Percentiles rank a stretch among this genome's conserved stretches.
phyloP scores from a whole-genome alignment of 2,329 filamentous ascomycete genomes.

The Fusarium clavum region DNA sequence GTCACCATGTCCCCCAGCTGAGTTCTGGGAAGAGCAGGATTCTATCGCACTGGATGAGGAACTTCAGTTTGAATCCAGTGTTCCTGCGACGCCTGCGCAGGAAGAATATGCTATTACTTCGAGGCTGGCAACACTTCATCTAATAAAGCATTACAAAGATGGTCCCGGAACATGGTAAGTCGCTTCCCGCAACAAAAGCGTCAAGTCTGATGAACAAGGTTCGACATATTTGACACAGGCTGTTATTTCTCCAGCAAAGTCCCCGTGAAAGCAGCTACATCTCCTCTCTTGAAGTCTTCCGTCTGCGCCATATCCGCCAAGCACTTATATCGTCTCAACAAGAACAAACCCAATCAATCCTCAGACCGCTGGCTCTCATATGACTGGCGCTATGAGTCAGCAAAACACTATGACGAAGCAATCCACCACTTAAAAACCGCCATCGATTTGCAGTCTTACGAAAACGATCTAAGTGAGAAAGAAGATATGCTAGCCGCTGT shows the following conservation, averaged over 20 bases:
- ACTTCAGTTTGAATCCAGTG: fast-evolving
- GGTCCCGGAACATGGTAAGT: slow-evolving; percentile 36
- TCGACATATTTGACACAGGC: slow-evolving; percentile 42
- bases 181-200: too few relatives aligned
- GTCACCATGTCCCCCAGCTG: fast-evolving
- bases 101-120: neutral
- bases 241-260: slow-evolving; percentile 43
- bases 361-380: neutral
- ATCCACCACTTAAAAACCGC: slow-evolving; percentile 32
- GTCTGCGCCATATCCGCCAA: slow-evolving; percentile 40
- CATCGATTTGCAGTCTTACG: slow-evolving; percentile 50
- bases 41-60: neutral
- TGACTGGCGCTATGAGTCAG: slow-evolving; percentile 41
- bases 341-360: neutral
- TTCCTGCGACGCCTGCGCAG: neutral
- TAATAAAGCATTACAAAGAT: slow-evolving; percentile 38
- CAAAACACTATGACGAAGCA: slow-evolving; percentile 40
- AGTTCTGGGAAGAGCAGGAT: neutral
- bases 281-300: slow-evolving; percentile 32
- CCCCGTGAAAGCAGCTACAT: slow-evolving; percentile 37
- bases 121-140: slow-evolving; percentile 12
- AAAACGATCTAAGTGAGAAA: slow-evolving; percentile 49
- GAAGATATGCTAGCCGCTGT: slow-evolving; percentile 70
- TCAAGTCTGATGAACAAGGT: slow-evolving; percentile 14
- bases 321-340: slow-evolving; percentile 21